These are phyloP conservation scores for Mrakia blollopis DNA, from an alignment of 768 basidiomycete species.

Conservation along the genomic window DNA sequence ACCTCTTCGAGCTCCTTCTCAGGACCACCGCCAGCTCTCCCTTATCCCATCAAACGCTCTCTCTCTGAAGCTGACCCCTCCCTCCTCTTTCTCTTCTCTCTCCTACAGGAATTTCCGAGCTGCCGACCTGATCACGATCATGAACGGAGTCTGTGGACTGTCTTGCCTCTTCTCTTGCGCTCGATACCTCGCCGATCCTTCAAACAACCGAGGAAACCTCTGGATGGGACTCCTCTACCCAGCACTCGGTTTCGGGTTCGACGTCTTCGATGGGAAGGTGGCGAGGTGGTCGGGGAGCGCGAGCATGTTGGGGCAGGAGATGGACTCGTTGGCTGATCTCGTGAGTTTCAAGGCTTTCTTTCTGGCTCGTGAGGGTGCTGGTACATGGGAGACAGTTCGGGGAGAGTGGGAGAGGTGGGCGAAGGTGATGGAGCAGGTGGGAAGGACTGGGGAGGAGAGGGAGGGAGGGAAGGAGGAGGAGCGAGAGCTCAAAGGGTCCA, in stretches of 20 bases:
- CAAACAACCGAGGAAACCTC: constrained; percentile 70
- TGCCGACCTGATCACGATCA: constrained; percentile 95
- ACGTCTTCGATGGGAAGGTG: constrained; percentile 95
- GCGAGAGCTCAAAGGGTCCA: neutral
- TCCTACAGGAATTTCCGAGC: constrained; percentile 94
- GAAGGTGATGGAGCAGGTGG: neutral
- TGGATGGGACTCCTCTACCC: constrained; percentile 85
- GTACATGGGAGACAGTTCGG: neutral
- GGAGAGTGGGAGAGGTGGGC: neutral
- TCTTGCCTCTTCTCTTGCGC: constrained; percentile 92
- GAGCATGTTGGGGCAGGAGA: constrained; percentile 93
- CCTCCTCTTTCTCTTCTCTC: neutral
- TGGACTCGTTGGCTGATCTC: constrained; percentile 94
- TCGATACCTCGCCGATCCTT: constrained; percentile 62
- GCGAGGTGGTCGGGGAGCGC: constrained; percentile 94
- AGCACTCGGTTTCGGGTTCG: constrained; percentile 91
- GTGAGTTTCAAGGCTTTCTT: constrained; percentile 49
- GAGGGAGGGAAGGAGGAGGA: neutral
- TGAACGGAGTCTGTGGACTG: constrained; percentile 97
- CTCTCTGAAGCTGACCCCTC: neutral
- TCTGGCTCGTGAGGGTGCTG: neutral
- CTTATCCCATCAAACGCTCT: constrained; percentile 6
- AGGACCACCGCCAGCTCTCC: constrained; percentile 34
- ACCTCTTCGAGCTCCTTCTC: neutral
- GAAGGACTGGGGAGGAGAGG: neutral